Evolutionary conservation across 2,329 filamentous ascomycete species (phyloP), one percentile per base, ranked within the genome.

Genomic region (Coniosporium tulheliwenetii): DNA sequence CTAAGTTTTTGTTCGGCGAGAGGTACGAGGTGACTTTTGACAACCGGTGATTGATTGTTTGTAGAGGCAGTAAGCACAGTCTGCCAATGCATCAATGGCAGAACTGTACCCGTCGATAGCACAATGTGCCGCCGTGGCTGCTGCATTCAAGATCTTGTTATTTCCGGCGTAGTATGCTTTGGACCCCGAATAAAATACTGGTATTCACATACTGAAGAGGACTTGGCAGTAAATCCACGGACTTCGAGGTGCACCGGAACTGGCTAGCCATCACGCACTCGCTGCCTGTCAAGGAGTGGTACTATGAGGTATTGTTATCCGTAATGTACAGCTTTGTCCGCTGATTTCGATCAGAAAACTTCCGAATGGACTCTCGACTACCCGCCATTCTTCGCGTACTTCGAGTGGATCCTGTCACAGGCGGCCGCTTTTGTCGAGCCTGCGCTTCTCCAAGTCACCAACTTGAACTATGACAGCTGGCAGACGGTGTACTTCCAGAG

Each of bases 291-390:
- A 77, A 82, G 60, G 71, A 93, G 50, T 98, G 91, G 91, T 98
- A 98, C 64, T 87, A 81, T 57, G 91, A 98, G 64, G 75, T 78
- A 56, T 44, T 58, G 44, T 35, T 10, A 2, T 26, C 19, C 19
- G 19, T 7, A 26, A 26, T 26, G 19, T 26, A 8, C 29, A n/a
- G 14, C 13, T 14, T 9, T 8, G 19, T 12, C 47, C 15, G 3
- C 13, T n/a, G 8, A 37, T 10, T n/a, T n/a, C 5, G 13, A 37
- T 44, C 37, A 79, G 70, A 81, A 87, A 65, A 94, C 87, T 2
- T 98, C 91, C 44, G 85, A 96, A 85, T 98, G 91, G 91, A 98
- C 91, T 0, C 79, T 98, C 55, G 91, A 98, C 65, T 98, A 98
- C 58, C 91, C 91, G 30, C 91, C 91, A 7, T 95, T 96, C 65